Base-by-base conservation (phyloP, 2,329 filamentous ascomycete species). In the Lachnellula hyalina region DNA sequence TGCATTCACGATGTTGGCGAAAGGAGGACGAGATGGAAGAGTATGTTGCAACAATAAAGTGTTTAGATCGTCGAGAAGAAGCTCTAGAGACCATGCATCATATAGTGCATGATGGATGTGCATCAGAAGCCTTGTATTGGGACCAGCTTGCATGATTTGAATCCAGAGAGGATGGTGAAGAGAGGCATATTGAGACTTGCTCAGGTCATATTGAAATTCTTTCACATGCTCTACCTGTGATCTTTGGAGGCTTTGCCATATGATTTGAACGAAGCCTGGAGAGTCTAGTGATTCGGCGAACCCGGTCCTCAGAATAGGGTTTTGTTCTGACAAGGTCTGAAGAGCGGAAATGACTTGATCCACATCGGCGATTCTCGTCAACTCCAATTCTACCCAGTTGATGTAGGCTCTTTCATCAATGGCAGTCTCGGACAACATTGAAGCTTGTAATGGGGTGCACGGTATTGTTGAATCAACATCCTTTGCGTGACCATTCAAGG, bases 31-130 rank as follows among this genome's bases (percentile, higher is more conserved):
- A 1, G 62, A 42, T 32, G 45, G 32, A 19, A 53, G 51, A 17
- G 48, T 5, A 23, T 54, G 35, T 7, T 41, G 49, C n/a, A 23
- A 14, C 8, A 71, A 49, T 8, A 87, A 61, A 0, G 64, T 65
- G 4, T 79, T 75, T 4, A 96, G 72, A 67, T 96, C 90, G 25
- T 78, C 73, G 14, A 89, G 67, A 0, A 95, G 71, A 32, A 93
- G 74, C 50, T 96, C 87, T 66, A 91, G 79, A 0, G 90, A 92
- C 92, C 92, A 96, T n/a, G 91, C 92, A 69, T 96, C 92, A 66
- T 96, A 96, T 1, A 95, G 69, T 0, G 89, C 84, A 70, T 96
- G 92, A 67, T 96, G 91, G 0, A 95, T 74, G 12, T 86, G 64
- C 1, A 69, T 70, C 56, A 68, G 68, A 4, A 73, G 62, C 34